Percentiles rank a stretch among this genome's conserved stretches.
Conservation (phyloP, 345 rosid genomes). For the Gossypium sturtianum region DNA sequence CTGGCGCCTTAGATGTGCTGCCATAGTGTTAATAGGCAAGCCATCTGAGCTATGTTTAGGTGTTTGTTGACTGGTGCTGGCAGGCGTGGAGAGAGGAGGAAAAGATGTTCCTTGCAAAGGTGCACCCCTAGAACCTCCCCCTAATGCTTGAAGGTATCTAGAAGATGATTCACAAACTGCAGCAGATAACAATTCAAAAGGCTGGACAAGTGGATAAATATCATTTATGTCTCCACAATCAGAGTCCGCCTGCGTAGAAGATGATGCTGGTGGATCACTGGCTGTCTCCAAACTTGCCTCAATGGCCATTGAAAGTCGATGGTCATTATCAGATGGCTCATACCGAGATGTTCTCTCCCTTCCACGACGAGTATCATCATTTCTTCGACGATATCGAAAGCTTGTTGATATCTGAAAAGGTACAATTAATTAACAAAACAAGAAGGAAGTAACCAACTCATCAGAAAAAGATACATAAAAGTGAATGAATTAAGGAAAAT, state of each 20-base stretch:
- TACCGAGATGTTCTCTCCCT: slow-evolving; percentile 59
- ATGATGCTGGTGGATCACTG: slow-evolving; percentile 33
- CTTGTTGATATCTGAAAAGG: slow-evolving; percentile 79
- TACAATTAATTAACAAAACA: background rate
- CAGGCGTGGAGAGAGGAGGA: slow-evolving; percentile 64
- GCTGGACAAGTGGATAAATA: slow-evolving; percentile 51
- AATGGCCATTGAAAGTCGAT: slow-evolving; percentile 51
- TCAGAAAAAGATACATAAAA: slow-evolving; percentile 6
- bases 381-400: slow-evolving; percentile 57
- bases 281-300: slow-evolving; percentile 51
- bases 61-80: slow-evolving; percentile 40
- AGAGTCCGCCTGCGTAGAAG: slow-evolving; percentile 35
- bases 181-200: slow-evolving; percentile 45
- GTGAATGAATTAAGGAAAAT: background rate
- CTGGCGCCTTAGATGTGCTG: slow-evolving; percentile 52
- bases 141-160: slow-evolving; percentile 83
- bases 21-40: slow-evolving; percentile 48
- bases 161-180: slow-evolving; percentile 51
- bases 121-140: slow-evolving; percentile 46
- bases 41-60: slow-evolving; percentile 21
- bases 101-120: slow-evolving; percentile 72
- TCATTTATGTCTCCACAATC: slow-evolving; percentile 37
- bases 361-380: slow-evolving; percentile 71
- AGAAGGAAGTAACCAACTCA: background rate
- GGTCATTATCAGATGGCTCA: slow-evolving; percentile 49